Base-by-base conservation (phyloP, 2,329 filamentous ascomycete species). In the Pseudogymnoascus sp. region DNA sequence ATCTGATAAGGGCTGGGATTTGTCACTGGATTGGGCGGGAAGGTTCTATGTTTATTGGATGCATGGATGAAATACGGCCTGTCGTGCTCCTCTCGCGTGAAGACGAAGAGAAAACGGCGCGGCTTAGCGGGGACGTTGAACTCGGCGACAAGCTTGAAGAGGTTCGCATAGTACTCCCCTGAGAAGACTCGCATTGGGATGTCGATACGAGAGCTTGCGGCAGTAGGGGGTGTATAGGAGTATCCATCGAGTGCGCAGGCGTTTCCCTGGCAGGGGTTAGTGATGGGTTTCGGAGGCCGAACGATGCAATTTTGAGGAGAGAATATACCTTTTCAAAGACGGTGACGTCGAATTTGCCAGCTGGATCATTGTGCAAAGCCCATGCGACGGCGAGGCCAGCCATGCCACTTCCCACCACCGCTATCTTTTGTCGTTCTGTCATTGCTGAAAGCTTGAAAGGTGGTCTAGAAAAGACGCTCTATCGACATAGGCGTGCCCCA, bases 61-160 rank as follows among this genome's bases (percentile, higher is more conserved):
- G 47, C 47, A 14, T 54, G 47, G 28, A 54, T 32, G n/a, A 54
- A 54, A n/a, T 54, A 32, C 8, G 47, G 43, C n/a, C 25, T 50
- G 2, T 18, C 47, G 3, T 54, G 47, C 16, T 54, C 47, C n/a
- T 54, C 47, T n/a, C 47, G 47, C n/a, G 47, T 54, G n/a, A 54
- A 54, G 47, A 54, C 47, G n/a, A 54, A 54, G 47, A 54, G 47
- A 9, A 54, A 54, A 32, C 47, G 47, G 3, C 47, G 47, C 8
- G 47, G 47, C 47, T 54, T 32, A n/a, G 47, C 28, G 25, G 47
- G 47, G 47, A 54, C 47, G 6, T 54, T 54, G 28, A 54, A 54
- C 6, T 54, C 9, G 9, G 47, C 47, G 1, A 54, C 47, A 1
- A 54, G 47, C 9, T 54, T 54, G 28, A 54, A 54, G 9, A 54